These are phyloP conservation scores for Colletotrichum lentis DNA, from an alignment of 2,329 filamentous ascomycete species.

Conservation along the genomic window DNA sequence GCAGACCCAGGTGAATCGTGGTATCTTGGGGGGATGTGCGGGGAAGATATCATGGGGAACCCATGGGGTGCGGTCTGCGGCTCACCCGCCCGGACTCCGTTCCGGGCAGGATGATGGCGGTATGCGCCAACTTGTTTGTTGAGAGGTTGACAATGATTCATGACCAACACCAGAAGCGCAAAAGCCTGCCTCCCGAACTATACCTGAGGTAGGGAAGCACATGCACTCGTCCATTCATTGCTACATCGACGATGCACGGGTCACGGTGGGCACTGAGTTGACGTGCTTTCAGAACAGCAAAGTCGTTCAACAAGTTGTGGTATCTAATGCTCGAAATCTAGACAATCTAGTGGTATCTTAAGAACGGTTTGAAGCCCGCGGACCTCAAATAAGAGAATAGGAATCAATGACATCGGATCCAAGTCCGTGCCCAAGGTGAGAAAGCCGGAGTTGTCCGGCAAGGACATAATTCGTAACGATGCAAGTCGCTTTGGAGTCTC, in stretches of 20 bases:
- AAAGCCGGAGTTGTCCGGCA: constrained; percentile 20
- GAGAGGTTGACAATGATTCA: background rate
- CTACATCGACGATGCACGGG: no score
- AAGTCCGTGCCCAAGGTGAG: constrained; percentile 11
- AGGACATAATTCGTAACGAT: constrained; percentile 33
- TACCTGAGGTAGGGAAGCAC: background rate
- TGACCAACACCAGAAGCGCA: background rate
- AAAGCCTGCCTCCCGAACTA: background rate
- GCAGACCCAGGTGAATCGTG: background rate
- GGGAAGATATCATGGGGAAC: constrained; percentile 17
- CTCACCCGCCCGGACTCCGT: background rate
- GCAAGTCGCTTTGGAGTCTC: background rate
- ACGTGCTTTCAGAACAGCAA: background rate
- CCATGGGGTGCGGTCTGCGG: constrained; percentile 3
- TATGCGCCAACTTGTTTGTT: background rate
- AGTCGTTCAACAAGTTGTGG: constrained; percentile 31
- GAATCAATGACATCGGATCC: constrained; percentile 20
- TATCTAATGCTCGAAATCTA: constrained; percentile 35
- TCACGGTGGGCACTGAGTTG: background rate
- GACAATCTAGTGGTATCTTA: constrained; percentile 37
- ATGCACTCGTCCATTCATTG: background rate
- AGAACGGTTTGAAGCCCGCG: constrained; percentile 6
- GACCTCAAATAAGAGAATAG: constrained; percentile 16
- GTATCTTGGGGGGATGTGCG: constrained; percentile 18
- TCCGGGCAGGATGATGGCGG: background rate